Base-by-base conservation (phyloP, 345 rosid species). In the Populus pruinosa region DNA sequence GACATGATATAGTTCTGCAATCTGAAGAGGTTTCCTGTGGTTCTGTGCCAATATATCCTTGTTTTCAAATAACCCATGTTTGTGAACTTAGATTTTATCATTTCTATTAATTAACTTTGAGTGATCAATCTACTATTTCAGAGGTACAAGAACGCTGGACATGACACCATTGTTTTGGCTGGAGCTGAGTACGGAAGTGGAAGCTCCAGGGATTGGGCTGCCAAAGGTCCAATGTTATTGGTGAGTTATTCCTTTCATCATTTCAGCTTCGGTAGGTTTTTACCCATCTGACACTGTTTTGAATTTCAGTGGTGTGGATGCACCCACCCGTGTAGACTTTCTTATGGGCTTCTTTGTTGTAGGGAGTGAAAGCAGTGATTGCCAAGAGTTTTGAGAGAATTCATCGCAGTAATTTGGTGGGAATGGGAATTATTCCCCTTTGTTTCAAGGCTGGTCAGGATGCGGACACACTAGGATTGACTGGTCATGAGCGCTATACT, bases 331-430 rank as follows among this genome's bases (percentile, higher is more conserved):
- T 47, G 16, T 47, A 47, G 5, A 47, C 53, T 4, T 14, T 47
- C 53, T 47, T 14, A 47, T 47, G 53, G 53, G 53, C 53, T 47
- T 47, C 53, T 14, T 47, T 47, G 53, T 47, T 47, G 16, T 47
- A 47, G 53, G 53, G 53, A 47, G 53, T 47, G 53, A 47, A 96
- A 83, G 99, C 98, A 4, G 99, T 94, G 77, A 96, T 96, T 74
- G 89, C 98, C 71, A 94, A 94, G 85, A 96, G 99, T 88, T 94
- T 92, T 25, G 99, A 96, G 85, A 92, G 99, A 83, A 96, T 96
- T 84, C 99, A 96, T 69, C 87, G 98, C 64, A 96, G 99, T 80
- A 96, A 96, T 81, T 86, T 94, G 88, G 98, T 94, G 25, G 99
- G 99, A 78, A 96, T 96, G 99, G 99, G 99, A 50, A 88, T 96